A percentile compares a stretch with the other conserved stretches of the same genome.
These are phyloP conservation scores for Amniculicola lignicola DNA, from an alignment of 495 filamentous ascomycete genomes.

Conservation along the genomic window DNA sequence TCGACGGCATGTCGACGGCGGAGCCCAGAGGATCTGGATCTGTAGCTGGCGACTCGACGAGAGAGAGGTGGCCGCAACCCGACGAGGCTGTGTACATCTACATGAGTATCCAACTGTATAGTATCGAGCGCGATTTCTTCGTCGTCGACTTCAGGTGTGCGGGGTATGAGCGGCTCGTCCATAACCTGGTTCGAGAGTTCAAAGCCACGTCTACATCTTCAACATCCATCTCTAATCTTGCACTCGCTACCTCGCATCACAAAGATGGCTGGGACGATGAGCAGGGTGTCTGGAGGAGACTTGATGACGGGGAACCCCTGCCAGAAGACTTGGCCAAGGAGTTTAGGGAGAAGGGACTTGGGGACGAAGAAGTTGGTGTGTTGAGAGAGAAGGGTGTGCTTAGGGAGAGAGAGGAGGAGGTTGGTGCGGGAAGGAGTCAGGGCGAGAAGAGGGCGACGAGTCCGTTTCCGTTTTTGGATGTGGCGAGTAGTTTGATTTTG, in stretches of 20 bases:
- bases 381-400: constrained; percentile 33
- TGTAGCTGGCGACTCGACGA: constrained; percentile 1
- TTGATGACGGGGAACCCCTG: constrained; percentile 34
- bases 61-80: constrained; percentile 15
- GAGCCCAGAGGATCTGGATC: neutral
- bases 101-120: constrained; percentile 94
- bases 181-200: constrained; percentile 36
- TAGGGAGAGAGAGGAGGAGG: constrained; percentile 41
- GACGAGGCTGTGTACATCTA: constrained; percentile 70
- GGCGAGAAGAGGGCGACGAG: constrained; percentile 72
- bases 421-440: constrained; percentile 36
- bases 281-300: constrained; percentile 32
- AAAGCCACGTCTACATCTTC: constrained; percentile 19
- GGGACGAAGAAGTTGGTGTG: too few species aligned
- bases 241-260: neutral
- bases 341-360: constrained; percentile 23
- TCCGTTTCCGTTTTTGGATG: constrained; percentile 75
- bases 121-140: constrained; percentile 88
- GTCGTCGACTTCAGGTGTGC: constrained; percentile 98
- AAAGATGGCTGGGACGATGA: constrained; percentile 25
- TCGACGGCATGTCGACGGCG: constrained; percentile 14
- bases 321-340: constrained; percentile 33
- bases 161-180: constrained; percentile 84
- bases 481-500: constrained; percentile 70
- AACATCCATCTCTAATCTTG: constrained; percentile 15